A percentile compares a stretch with the other conserved stretches of the same genome.
Conservation (phyloP, 768 basidiomycete genomes). For the Aureoboletus auriporus region DNA sequence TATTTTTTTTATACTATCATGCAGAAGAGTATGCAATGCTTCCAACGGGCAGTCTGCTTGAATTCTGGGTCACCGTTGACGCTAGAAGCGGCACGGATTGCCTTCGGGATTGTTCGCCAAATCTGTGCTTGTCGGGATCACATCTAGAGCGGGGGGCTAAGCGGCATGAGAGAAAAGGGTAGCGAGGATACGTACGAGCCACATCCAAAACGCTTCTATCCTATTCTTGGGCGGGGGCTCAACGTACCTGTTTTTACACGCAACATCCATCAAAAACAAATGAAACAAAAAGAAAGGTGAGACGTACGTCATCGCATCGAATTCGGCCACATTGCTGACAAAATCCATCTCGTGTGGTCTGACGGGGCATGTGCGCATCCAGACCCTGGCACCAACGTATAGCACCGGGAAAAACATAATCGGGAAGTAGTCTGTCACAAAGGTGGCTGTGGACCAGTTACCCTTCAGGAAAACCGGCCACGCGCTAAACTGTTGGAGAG, state of each 20-base stretch:
- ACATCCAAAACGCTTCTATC: conserved; percentile 25
- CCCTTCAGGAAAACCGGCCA: conserved; percentile 40
- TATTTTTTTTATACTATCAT: too few species aligned
- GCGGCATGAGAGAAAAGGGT: too few species aligned
- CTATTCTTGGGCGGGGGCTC: conserved; percentile 26
- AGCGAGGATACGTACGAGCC: conserved; percentile 18
- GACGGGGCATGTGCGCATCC: conserved; percentile 8
- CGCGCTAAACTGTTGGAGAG: conserved; percentile 32
- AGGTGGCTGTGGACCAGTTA: conserved; percentile 35
- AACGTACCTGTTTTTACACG: conserved; percentile 15
- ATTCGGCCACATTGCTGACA: conserved; percentile 19
- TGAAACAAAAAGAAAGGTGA: neutral
- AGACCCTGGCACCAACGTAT: conserved; percentile 30
- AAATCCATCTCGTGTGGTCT: conserved; percentile 26
- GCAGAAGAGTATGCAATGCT: too few species aligned
- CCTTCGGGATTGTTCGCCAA: too few species aligned
- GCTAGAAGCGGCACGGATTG: too few species aligned
- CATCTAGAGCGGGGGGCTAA: too few species aligned
- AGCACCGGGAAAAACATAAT: conserved; percentile 44
- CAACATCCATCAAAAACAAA: neutral
- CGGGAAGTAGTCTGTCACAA: conserved; percentile 42
- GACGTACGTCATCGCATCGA: conserved; percentile 27
- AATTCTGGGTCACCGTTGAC: too few species aligned
- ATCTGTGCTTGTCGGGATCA: too few species aligned
- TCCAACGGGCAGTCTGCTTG: too few species aligned